Evolutionary conservation across 345 rosid genomes (phyloP).

Genomic region (Cardamine occulta): DNA sequence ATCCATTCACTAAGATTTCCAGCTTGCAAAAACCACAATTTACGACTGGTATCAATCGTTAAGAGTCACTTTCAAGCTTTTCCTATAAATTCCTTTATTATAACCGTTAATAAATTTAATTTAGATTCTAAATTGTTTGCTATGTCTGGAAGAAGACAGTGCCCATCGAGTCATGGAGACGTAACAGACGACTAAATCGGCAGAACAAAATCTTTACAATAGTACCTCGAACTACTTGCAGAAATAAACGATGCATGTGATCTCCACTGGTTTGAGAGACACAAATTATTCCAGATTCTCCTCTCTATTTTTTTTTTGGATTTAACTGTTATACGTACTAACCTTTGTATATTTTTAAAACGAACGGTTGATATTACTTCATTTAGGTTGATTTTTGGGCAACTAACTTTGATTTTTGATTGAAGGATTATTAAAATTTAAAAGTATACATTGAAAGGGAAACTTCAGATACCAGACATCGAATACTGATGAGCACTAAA

Average conservation of each 20-base stretch:
- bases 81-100: neutral
- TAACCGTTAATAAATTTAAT: neutral
- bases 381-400: slow-evolving; percentile 14
- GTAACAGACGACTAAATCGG: slow-evolving; percentile 17
- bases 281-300: slow-evolving; percentile 17
- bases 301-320: neutral
- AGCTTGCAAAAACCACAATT: slow-evolving; percentile 46
- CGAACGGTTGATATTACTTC: slow-evolving; percentile 30
- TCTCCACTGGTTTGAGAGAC: slow-evolving; percentile 22
- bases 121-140: slow-evolving; percentile 28
- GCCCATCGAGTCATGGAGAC: slow-evolving; percentile 2
- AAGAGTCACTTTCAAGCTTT: slow-evolving; percentile 38
- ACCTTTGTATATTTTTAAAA: slow-evolving; percentile 10
- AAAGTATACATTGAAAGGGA: slow-evolving; percentile 19
- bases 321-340: slow-evolving; percentile 4
- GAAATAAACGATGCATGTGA: slow-evolving; percentile 16
- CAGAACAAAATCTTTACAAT: slow-evolving; percentile 29
- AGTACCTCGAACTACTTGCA: slow-evolving; percentile 25
- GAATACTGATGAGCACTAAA: slow-evolving; percentile 37
- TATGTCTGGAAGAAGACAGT: slow-evolving; percentile 6
- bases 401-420: slow-evolving; percentile 27
- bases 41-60: slow-evolving; percentile 44
- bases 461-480: slow-evolving; percentile 38
- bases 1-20: slow-evolving; percentile 46
- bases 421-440: slow-evolving; percentile 26